A percentile compares a stretch with the other conserved stretches of the same genome.
Conservation (phyloP, 495 filamentous ascomycete species). For the Aspergillus sclerotiicarbonarius region DNA sequence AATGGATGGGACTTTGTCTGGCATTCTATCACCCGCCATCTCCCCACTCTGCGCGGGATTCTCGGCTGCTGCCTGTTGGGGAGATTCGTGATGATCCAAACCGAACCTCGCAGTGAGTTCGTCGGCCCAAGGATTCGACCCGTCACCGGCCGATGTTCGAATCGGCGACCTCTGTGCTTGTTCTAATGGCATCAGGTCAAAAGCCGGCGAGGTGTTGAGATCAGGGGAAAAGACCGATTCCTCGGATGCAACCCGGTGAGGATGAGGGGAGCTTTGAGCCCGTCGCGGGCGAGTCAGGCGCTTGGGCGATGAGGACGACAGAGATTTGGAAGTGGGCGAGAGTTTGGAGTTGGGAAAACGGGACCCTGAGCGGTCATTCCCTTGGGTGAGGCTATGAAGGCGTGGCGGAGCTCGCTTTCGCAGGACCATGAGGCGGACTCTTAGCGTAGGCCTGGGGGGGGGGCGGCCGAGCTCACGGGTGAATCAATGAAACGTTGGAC, state of each 20-base stretch:
- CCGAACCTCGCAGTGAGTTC: constrained; percentile 26
- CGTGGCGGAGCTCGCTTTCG: constrained; percentile 46
- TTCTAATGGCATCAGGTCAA: constrained; percentile 45
- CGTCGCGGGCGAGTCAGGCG: constrained; percentile 29
- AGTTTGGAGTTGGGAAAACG: constrained; percentile 23
- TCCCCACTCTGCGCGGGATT: constrained; percentile 8
- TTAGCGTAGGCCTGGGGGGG: constrained; percentile 6
- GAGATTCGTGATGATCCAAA: constrained; percentile 5
- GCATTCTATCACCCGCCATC: constrained; percentile 10
- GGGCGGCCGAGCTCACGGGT: constrained; percentile 8
- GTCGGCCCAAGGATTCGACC: constrained; percentile 37
- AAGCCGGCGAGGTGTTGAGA: constrained; percentile 43
- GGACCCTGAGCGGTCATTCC: constrained; percentile 30
- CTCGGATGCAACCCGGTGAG: constrained; percentile 30
- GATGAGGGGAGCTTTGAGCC: constrained; percentile 29
- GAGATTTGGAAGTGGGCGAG: constrained; percentile 32
- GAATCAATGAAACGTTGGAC: constrained; percentile 18
- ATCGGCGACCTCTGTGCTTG: constrained; percentile 44
- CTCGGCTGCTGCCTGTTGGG: constrained; percentile 5
- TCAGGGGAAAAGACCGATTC: constrained; percentile 45
- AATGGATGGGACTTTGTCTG: constrained; percentile 23
- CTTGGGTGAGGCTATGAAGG: constrained; percentile 37
- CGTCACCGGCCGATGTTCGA: constrained; percentile 29
- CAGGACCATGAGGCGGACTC: constrained; percentile 42
- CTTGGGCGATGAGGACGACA: constrained; percentile 30